A percentile compares a stretch with the other conserved stretches of the same genome.
phyloP scores from a whole-genome alignment of 1,284 basidiomycete species.

The Pterula multifida region DNA sequence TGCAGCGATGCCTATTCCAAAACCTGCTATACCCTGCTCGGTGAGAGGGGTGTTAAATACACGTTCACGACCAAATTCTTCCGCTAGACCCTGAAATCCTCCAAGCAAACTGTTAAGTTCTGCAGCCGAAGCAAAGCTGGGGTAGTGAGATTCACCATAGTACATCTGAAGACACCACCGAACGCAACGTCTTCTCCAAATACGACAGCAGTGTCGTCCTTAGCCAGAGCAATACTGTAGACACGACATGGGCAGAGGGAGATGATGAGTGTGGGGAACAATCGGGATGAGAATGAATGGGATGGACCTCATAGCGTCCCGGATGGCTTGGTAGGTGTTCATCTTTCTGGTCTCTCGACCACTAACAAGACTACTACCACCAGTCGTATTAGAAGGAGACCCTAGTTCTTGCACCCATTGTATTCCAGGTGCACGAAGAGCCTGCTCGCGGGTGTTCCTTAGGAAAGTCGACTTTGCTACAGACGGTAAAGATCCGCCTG shows the following conservation, averaged over 20 bases:
- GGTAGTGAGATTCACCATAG: conserved; percentile 41
- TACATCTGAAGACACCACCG: conserved; percentile 87
- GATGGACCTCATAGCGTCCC: conserved; percentile 71
- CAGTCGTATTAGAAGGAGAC: conserved; percentile 15
- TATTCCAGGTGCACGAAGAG: conserved; percentile 63
- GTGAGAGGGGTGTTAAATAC: conserved; percentile 95
- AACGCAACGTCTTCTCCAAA: conserved; percentile 94
- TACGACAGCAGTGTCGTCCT: conserved; percentile 78
- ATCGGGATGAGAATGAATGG: neutral
- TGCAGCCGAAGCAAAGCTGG: neutral
- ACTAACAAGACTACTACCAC: conserved; percentile 37
- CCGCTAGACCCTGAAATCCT: conserved; percentile 63
- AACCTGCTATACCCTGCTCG: conserved; percentile 92
- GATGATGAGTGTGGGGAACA: neutral
- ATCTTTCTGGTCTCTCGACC: conserved; percentile 81
- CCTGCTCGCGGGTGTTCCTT: conserved; percentile 48
- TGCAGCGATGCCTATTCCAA: conserved; percentile 83
- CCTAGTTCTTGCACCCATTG: conserved; percentile 56
- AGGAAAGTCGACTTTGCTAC: conserved; percentile 55
- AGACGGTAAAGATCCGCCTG: conserved; percentile 57
- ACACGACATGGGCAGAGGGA: neutral
- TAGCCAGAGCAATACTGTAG: conserved; percentile 69
- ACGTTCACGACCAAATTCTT: conserved; percentile 85
- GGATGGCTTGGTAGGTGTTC: conserved; percentile 85
- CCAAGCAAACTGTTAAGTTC: neutral